Percentiles rank a stretch among this genome's conserved stretches.
These are phyloP conservation scores for Blastobotrys americana DNA, from an alignment of 805 yeast genomes.

Conservation along the genomic window DNA sequence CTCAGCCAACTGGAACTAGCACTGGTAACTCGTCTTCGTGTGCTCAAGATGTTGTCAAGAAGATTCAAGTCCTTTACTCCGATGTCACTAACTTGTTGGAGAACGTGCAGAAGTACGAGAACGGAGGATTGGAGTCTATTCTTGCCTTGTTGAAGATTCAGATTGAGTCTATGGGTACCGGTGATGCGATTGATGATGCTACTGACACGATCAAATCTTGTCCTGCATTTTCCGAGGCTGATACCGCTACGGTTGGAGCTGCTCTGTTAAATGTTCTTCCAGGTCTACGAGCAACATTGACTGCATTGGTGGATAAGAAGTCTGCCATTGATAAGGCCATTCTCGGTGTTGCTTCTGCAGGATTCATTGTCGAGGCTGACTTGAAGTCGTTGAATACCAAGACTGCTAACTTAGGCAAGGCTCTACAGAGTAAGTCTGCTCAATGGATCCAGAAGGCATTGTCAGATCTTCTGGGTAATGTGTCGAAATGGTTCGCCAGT, in stretches of 20 bases:
- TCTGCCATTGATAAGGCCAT: background rate
- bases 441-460: background rate
- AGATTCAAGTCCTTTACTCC: background rate
- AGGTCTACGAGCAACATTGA: background rate
- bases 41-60: background rate
- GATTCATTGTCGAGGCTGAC: slow-evolving; percentile 3
- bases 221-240: background rate
- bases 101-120: background rate
- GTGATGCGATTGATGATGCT: background rate
- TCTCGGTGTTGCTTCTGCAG: background rate
- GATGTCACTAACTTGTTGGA: background rate
- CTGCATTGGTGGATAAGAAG: background rate
- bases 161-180: background rate
- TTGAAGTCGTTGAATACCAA: background rate
- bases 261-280: background rate
- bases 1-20: background rate
- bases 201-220: background rate
- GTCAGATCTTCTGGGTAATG: background rate
- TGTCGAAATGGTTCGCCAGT: background rate
- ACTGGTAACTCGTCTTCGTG: background rate
- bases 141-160: slow-evolving; percentile 1
- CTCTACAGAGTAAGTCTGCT: background rate
- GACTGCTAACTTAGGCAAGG: background rate
- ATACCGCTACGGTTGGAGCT: background rate
- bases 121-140: background rate